These are phyloP conservation scores for Cornus suecica DNA, from an alignment of 148 eudicot species.

Conservation along the genomic window DNA sequence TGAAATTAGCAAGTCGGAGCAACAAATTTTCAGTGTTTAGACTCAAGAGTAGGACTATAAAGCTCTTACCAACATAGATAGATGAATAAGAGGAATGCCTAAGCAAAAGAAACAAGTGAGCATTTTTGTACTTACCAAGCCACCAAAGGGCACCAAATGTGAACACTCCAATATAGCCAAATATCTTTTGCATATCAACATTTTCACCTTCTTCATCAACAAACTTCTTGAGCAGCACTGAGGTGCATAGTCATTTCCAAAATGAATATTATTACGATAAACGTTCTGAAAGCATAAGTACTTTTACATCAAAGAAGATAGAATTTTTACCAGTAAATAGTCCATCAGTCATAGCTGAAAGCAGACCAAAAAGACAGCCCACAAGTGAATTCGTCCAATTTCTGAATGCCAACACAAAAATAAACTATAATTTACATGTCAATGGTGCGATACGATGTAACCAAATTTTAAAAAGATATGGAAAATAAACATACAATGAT, in stretches of 20 bases:
- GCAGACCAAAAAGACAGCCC: slow-evolving; percentile 84
- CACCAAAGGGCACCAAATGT: slow-evolving; percentile 79
- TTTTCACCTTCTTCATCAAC: slow-evolving; percentile 80
- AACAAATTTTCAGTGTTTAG: too few species aligned
- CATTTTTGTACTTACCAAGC: slow-evolving; percentile 52
- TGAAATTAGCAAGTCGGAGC: too few species aligned
- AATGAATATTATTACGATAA: slow-evolving; percentile 15
- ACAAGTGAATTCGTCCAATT: slow-evolving; percentile 54
- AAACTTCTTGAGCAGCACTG: slow-evolving; percentile 79
- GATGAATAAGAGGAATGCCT: too few species aligned
- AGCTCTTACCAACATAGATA: too few species aligned
- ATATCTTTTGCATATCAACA: slow-evolving; percentile 75
- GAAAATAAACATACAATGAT: neutral
- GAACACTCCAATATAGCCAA: slow-evolving; percentile 77
- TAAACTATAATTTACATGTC: slow-evolving; percentile 17
- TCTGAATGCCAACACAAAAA: slow-evolving; percentile 39
- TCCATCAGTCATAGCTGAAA: slow-evolving; percentile 77
- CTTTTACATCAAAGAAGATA: neutral
- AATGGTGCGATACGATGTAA: neutral
- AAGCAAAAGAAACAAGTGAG: too few species aligned
- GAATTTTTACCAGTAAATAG: slow-evolving; percentile 64
- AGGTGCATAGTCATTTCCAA: slow-evolving; percentile 6
- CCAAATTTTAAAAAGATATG: neutral
- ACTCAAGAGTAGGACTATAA: too few species aligned
- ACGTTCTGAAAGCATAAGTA: neutral